A percentile compares a stretch with the other conserved stretches of the same genome.
phyloP scores from a whole-genome alignment of 1,139 yeast species.

The Yamadazyma pseudoaaseri region DNA sequence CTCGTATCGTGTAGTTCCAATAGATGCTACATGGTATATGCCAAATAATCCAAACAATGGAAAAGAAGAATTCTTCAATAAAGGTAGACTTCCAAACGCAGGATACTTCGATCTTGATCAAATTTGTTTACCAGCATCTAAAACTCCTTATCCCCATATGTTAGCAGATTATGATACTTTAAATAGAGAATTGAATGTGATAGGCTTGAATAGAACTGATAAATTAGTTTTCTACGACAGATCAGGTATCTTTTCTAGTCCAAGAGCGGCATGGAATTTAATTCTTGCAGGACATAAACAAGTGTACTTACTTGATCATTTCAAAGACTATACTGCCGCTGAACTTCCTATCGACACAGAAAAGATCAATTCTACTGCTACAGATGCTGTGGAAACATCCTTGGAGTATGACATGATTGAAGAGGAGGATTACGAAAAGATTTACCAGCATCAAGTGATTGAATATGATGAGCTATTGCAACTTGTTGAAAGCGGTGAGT shows the following conservation, averaged over 20 bases:
- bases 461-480: slow-evolving; percentile 61
- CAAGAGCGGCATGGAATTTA: slow-evolving; percentile 90
- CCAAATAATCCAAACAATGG: slow-evolving; percentile 70
- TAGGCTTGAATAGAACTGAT: slow-evolving; percentile 51
- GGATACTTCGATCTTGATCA: slow-evolving; percentile 80
- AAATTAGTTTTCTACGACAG: slow-evolving; percentile 81
- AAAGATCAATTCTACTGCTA: slow-evolving; percentile 16
- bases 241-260: slow-evolving; percentile 80
- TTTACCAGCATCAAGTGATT: slow-evolving; percentile 51
- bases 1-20: slow-evolving; percentile 50
- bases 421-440: slow-evolving; percentile 21
- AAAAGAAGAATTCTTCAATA: slow-evolving; percentile 50
- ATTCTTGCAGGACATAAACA: slow-evolving; percentile 70
- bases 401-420: slow-evolving; percentile 15
- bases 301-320: slow-evolving; percentile 65
- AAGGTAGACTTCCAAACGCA: slow-evolving; percentile 62
- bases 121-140: slow-evolving; percentile 48
- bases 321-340: slow-evolving; percentile 43
- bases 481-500: slow-evolving; percentile 49
- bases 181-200: slow-evolving; percentile 46
- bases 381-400: slow-evolving; percentile 20
- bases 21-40: slow-evolving; percentile 93
- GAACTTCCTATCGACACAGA: slow-evolving; percentile 26
- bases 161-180: slow-evolving; percentile 63
- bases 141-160: slow-evolving; percentile 91